These are phyloP conservation scores for Neostapfia colusana DNA, from an alignment of 176 grass and related monocot genomes.

Conservation along the genomic window DNA sequence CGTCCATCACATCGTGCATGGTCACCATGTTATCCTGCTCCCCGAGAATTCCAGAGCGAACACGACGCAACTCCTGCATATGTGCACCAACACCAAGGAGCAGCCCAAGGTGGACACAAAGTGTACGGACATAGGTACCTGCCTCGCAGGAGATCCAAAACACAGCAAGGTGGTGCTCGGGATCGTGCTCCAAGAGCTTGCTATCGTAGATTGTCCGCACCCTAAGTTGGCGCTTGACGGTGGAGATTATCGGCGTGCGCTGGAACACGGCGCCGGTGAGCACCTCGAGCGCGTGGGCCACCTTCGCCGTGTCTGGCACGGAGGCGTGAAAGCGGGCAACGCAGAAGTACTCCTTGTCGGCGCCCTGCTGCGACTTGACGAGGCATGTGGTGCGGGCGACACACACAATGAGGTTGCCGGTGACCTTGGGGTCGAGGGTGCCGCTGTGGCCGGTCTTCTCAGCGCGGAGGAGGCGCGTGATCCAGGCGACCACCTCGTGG, in stretches of 20 bases:
- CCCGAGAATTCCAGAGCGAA: slow-evolving; percentile 70
- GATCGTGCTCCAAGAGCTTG: slow-evolving; percentile 77
- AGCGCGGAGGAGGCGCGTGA: slow-evolving; percentile 83
- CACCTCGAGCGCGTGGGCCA: no score
- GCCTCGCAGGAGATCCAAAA: slow-evolving; percentile 91
- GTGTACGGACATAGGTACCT: slow-evolving; percentile 77
- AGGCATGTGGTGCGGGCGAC: slow-evolving; percentile 87
- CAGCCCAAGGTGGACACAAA: slow-evolving; percentile 83
- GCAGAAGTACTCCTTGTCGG: slow-evolving; percentile 89
- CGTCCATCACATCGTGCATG: slow-evolving; percentile 94
- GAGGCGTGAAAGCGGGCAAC: slow-evolving; percentile 79
- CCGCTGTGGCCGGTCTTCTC: no score
- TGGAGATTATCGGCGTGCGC: slow-evolving; percentile 87
- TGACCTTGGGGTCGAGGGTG: no score
- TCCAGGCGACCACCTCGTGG: slow-evolving; percentile 95
- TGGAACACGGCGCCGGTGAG: slow-evolving; percentile 94
- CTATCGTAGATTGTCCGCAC: slow-evolving; percentile 88
- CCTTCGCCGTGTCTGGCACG: no score
- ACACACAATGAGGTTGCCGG: slow-evolving; percentile 96
- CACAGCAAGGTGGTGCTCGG: slow-evolving; percentile 67
- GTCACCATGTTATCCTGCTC: slow-evolving; percentile 98
- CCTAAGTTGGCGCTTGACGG: slow-evolving; percentile 86
- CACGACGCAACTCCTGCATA: slow-evolving; percentile 90
- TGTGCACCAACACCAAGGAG: slow-evolving; percentile 79
- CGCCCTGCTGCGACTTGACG: slow-evolving; percentile 93